These are phyloP conservation scores for Candida schatavii DNA, from an alignment of 805 yeast genomes.

Conservation along the genomic window DNA sequence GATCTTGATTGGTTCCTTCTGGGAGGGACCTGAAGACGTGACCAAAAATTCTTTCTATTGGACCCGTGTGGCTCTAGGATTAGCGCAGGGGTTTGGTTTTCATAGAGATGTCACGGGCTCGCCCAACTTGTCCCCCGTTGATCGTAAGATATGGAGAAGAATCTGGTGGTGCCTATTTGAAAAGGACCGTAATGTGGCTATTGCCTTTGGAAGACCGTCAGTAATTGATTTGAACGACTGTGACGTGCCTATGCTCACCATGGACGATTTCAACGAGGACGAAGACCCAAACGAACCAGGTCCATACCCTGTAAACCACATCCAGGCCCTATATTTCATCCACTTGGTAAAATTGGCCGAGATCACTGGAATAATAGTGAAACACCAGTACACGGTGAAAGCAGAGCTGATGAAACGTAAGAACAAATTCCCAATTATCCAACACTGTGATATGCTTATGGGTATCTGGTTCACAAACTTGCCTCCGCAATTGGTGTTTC, in stretches of 20 bases:
- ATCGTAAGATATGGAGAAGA: conserved; percentile 55
- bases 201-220: conserved; percentile 73
- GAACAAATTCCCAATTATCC: conserved; percentile 44
- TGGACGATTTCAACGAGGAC: conserved; percentile 62
- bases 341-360: conserved; percentile 65
- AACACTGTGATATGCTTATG: conserved; percentile 73
- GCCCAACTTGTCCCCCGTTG: conserved; percentile 34
- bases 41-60: conserved; percentile 66
- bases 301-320: conserved; percentile 44
- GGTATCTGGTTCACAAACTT: conserved; percentile 71
- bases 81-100: conserved; percentile 75
- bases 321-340: conserved; percentile 57
- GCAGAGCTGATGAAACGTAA: conserved; percentile 53
- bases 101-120: conserved; percentile 54
- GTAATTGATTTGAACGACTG: conserved; percentile 69
- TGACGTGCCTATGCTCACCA: conserved; percentile 68
- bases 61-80: conserved; percentile 64
- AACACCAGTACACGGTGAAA: conserved; percentile 68
- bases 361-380: conserved; percentile 64
- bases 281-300: conserved; percentile 30
- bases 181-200: conserved; percentile 66
- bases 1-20: conserved; percentile 60
- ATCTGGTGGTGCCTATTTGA: conserved; percentile 78
- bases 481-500: conserved; percentile 61
- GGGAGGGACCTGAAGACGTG: conserved; percentile 73